Conservation (phyloP, 2,329 filamentous ascomycete species). For the Aspergillus sp. region DNA sequence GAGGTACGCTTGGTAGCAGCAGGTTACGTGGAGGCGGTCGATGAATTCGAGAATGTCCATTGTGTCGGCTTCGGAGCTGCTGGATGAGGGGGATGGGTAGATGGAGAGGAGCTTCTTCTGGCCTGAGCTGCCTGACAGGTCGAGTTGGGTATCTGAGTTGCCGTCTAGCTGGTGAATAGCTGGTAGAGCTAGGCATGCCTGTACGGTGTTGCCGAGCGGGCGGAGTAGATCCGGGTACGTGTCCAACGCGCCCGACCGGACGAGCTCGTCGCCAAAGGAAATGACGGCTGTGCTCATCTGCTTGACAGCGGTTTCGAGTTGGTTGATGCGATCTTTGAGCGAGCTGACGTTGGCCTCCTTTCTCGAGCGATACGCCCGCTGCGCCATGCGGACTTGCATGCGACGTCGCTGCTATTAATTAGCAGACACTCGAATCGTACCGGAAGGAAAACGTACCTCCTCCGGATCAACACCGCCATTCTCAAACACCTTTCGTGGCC, state of each 20-base stretch:
- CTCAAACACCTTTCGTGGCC: slow-evolving; percentile 24
- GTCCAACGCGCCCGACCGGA: slow-evolving; percentile 26
- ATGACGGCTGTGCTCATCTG: slow-evolving; percentile 30
- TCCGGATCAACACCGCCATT: slow-evolving; percentile 22
- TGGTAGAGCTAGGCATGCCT: slow-evolving; percentile 23
- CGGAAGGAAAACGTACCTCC: slow-evolving; percentile 20
- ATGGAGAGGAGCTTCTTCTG: not conserved
- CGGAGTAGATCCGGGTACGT: slow-evolving; percentile 23
- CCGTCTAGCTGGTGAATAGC: slow-evolving; percentile 6
- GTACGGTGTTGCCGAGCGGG: slow-evolving; percentile 27
- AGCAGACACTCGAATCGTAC: not conserved
- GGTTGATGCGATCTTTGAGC: slow-evolving; percentile 25
- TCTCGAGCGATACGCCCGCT: slow-evolving; percentile 33
- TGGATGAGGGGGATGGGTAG: slow-evolving; percentile 3
- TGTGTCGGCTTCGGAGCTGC: slow-evolving; percentile 3
- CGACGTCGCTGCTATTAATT: slow-evolving; percentile 25
- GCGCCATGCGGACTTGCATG: slow-evolving; percentile 32
- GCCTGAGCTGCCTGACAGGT: not conserved
- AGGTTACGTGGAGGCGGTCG: slow-evolving; percentile 26
- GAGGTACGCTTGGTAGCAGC: slow-evolving; percentile 26
- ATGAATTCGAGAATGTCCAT: slow-evolving; percentile 28
- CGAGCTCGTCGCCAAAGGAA: slow-evolving; percentile 28
- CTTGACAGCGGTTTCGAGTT: slow-evolving; percentile 27
- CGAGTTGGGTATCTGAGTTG: not conserved
- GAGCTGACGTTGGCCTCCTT: slow-evolving; percentile 28